Evolutionary conservation across 2,329 filamentous ascomycete genomes (phyloP), one percentile per base, ranked within the genome.

Genomic region (Alternaria triticimaculans): DNA sequence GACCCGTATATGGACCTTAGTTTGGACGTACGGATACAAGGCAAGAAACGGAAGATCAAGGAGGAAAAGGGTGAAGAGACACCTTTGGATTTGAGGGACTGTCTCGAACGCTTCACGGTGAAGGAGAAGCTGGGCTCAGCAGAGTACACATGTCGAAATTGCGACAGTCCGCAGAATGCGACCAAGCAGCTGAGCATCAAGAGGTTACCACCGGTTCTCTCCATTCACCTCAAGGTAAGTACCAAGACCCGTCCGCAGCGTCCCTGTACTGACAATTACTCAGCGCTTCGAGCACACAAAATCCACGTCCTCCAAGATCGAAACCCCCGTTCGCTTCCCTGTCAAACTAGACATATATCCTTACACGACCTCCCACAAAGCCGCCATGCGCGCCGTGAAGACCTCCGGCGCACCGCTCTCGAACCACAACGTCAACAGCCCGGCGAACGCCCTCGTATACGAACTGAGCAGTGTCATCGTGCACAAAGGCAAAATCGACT

Each of bases 1-100:
- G 93, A 98, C 76, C 94, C 93, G 0, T 96, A 97, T 79, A 89
- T 97, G 72, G 95, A 97, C 77, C 87, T 98, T 11, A 96, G 91
- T 75, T 84, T 98, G 7, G 94, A 96, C 54, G 85, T 98, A n/a
- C 91, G 96, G 64, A 89, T 86, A 61, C 81, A 90, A 63, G 85
- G 89, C 12, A 93, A 94, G 72, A 92, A 90, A 80, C 85, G 82
- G 70, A 89, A 84, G 82, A 82, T 76, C 66, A 83, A 80, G 78
- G 75, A 72, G 33, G 71, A 67, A 5, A 69, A 65, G 8, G 68
- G 66, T 10, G 74, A 79, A n/a, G 73, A 76, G 3, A 60, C 72
- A 9, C 75, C 75, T 7, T 74, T 85, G 62, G 80, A 84, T 61
- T 69, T 85, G 15, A 72, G 79, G 50, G 83, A 84, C 53, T 97